These are phyloP conservation scores for Trichoderma hamatum DNA, from an alignment of 2,329 filamentous ascomycete species.

Conservation along the genomic window DNA sequence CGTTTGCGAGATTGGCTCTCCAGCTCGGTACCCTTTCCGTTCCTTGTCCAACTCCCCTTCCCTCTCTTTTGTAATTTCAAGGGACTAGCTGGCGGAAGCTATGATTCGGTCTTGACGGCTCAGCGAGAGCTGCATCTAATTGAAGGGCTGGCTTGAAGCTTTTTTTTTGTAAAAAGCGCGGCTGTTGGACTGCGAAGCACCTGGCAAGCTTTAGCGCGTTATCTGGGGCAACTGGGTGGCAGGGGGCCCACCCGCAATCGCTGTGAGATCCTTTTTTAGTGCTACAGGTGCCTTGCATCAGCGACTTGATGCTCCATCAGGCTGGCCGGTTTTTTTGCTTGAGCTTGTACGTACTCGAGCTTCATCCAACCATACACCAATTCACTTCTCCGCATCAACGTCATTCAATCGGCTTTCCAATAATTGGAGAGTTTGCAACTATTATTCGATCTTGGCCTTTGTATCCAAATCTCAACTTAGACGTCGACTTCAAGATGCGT, in stretches of 20 bases:
- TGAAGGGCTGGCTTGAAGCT: conserved; percentile 23
- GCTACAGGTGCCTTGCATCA: conserved; percentile 26
- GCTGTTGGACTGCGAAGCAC: conserved; percentile 15
- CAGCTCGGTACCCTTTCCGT: background rate
- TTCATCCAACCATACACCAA: background rate
- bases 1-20: background rate
- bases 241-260: conserved; percentile 16
- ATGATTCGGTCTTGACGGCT: conserved; percentile 12
- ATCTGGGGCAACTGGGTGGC: conserved; percentile 16
- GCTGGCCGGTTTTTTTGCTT: conserved; percentile 7
- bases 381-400: background rate
- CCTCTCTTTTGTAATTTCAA: background rate
- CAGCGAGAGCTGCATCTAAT: conserved; percentile 18
- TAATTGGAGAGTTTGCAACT: background rate
- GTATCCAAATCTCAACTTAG: background rate
- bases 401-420: background rate
- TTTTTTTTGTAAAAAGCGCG: conserved; percentile 27
- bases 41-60: background rate
- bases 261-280: conserved; percentile 19
- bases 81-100: background rate
- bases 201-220: conserved; percentile 23
- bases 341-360: background rate
- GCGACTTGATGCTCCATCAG: conserved; percentile 1
- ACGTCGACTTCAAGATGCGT: conserved; percentile 46
- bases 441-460: too few relatives aligned